Evolutionary conservation across 2,329 filamentous ascomycete genomes (phyloP).

Genomic region (Diaporthe eres): DNA sequence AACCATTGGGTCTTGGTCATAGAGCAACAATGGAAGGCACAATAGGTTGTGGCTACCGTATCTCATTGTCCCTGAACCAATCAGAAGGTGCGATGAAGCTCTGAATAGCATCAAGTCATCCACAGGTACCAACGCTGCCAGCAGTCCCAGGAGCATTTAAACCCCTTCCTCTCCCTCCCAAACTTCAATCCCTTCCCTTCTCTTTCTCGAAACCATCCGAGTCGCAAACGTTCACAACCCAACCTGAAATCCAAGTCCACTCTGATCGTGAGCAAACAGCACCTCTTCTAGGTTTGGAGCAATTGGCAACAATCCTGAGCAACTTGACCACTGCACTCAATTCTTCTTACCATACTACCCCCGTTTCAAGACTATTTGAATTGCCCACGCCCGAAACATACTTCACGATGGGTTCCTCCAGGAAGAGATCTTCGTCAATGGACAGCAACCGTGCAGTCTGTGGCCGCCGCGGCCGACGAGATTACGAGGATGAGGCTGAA

Average conservation of each 20-base stretch:
- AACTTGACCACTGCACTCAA: neutral
- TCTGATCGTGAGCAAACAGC: neutral
- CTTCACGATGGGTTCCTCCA: neutral
- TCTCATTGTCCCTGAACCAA: neutral
- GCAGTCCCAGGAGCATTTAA: neutral
- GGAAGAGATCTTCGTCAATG: constrained; percentile 14
- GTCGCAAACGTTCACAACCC: neutral
- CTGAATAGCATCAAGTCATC: neutral
- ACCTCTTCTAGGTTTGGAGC: neutral
- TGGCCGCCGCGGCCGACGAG: neutral
- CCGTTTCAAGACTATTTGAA: neutral
- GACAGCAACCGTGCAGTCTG: constrained; percentile 9
- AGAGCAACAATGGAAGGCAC: constrained; percentile 12
- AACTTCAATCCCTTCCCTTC: neutral
- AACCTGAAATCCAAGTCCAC: neutral
- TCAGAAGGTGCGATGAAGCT: neutral
- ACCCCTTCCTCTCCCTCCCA: neutral
- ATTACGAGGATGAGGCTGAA: neutral
- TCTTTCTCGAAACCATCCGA: neutral
- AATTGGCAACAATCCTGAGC: neutral
- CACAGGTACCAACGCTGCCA: neutral
- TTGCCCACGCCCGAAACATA: neutral
- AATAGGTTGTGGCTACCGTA: neutral
- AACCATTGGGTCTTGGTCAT: fast-evolving
- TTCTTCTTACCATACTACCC: neutral